Percentiles rank a stretch among this genome's conserved stretches.
Conservation (phyloP, 1,139 yeast species). For the Hemisphaericaspora lyxosophila region DNA sequence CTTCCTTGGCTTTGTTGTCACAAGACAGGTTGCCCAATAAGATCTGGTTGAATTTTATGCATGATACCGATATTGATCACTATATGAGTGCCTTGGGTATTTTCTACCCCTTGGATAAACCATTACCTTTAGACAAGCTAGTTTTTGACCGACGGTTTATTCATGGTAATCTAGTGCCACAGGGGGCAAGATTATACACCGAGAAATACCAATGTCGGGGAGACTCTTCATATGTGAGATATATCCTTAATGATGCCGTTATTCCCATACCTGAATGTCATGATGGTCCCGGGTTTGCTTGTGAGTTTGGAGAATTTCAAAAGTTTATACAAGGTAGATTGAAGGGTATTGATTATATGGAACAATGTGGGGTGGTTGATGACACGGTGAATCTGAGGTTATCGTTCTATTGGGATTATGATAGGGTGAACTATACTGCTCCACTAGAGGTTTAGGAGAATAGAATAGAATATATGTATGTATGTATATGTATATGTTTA, state of each 20-base stretch:
- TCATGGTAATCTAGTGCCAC: conserved; percentile 50
- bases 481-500: too few relatives aligned
- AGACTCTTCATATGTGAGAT: conserved; percentile 22
- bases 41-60: conserved; percentile 50
- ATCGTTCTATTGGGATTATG: too few relatives aligned
- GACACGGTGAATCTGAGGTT: too few relatives aligned
- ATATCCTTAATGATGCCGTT: conserved; percentile 56
- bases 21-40: conserved; percentile 25
- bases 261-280: conserved; percentile 41
- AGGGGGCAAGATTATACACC: conserved; percentile 52
- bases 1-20: conserved; percentile 29
- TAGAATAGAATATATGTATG: too few relatives aligned
- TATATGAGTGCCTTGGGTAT: conserved; percentile 53
- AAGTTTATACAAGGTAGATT: conserved; percentile 31
- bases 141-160: conserved; percentile 44
- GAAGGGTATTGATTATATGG: conserved; percentile 25
- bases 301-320: conserved; percentile 30
- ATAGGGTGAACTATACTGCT: too few relatives aligned
- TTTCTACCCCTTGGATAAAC: conserved; percentile 29
- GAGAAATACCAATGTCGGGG: conserved; percentile 47
- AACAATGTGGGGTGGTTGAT: conserved; percentile 35
- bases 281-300: conserved; percentile 37
- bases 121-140: conserved; percentile 32
- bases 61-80: conserved; percentile 55
- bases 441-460: too few relatives aligned